Conservation (phyloP, 106 monocot genomes). For the Ottelia alismoides region DNA sequence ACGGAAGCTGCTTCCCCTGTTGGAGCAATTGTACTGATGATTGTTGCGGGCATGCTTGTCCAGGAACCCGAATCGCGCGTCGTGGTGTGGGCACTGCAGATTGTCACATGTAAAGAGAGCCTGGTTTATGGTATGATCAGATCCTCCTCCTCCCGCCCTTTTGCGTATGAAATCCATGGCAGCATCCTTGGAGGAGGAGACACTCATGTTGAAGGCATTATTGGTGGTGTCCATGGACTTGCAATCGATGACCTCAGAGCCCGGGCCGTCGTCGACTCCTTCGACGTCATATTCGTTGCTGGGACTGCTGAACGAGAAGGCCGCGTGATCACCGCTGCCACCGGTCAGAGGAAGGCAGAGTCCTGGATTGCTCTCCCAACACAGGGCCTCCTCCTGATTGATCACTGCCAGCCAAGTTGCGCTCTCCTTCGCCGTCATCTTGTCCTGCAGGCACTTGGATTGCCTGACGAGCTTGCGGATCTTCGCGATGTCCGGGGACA, state of each 20-base stretch:
- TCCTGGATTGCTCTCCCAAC: neutral
- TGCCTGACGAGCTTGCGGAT: constrained; percentile 14
- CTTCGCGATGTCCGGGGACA: constrained; percentile 12
- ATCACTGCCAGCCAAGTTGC: constrained; percentile 2
- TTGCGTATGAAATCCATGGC: constrained; percentile 1
- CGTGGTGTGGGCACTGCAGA: neutral
- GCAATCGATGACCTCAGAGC: neutral
- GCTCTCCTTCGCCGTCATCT: constrained; percentile 23
- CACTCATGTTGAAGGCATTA: neutral
- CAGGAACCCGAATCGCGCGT: neutral
- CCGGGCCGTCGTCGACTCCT: neutral
- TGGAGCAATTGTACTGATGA: constrained; percentile 19
- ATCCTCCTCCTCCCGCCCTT: neutral
- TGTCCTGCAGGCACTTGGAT: constrained; percentile 31
- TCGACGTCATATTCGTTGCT: constrained; percentile 6
- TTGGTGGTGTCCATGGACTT: neutral
- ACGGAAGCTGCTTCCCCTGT: neutral
- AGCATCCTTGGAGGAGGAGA: neutral
- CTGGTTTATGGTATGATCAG: neutral
- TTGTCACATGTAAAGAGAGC: neutral
- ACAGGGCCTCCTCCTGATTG: neutral
- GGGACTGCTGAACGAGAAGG: constrained; percentile 2
- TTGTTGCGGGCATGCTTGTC: constrained; percentile 12
- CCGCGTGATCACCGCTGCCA: neutral
- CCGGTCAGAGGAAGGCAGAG: neutral